Base-by-base conservation (phyloP, 139 green algal genomes). In the Raphidocelis subcapitata region DNA sequence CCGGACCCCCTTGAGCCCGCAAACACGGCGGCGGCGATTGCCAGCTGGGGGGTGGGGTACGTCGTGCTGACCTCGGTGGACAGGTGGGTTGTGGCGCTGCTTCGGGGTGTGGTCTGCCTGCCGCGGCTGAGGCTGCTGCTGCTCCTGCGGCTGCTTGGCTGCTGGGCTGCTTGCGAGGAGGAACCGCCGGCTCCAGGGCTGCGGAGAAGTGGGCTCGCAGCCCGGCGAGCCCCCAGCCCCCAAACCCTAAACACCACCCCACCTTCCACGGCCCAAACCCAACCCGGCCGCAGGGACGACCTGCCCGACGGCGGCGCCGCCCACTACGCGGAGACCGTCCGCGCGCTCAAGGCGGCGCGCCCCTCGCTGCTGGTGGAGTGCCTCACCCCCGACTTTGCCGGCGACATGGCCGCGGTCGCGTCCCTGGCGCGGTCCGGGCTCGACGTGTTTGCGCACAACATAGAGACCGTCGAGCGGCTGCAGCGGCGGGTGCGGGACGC, bases 401-500 rank as follows among this genome's bases (percentile, higher is more conserved):
- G 95, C 3, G 89, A 97, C 74, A 52, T 93, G 61, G 86, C 85
- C 1, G 82, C 85, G 1, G 90, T 98, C 28, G 37, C 46, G 26
- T 65, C 82, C 46, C 79, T 98, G 47, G 93, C 92, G 2, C 33
- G 36, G 3, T 93, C 79, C 2, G 95, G 95, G 2, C 79, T 99
- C 64, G 94, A 99, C 73, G 96, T 99, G 20, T 99, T 92, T 85
- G 96, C 96, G 3, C 95, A 99, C 90, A 99, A 99, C 83, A 82
- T 99, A 23, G 96, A 99, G 84, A 99, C 95, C 1, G 94, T 98
- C 41, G 81, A 92, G 28, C 61, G 89, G 44, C 86, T 98, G 80
- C 87, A 95, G 80, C 77, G 72, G 46, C 70, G 91, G 0, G 93
- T 98, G 37, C 84, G 95, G 18, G 95, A 98, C 80, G 75, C 86